These are phyloP conservation scores for Pseudogymnoascus sp. DNA, from an alignment of 2,329 filamentous ascomycete genomes.

Conservation along the genomic window DNA sequence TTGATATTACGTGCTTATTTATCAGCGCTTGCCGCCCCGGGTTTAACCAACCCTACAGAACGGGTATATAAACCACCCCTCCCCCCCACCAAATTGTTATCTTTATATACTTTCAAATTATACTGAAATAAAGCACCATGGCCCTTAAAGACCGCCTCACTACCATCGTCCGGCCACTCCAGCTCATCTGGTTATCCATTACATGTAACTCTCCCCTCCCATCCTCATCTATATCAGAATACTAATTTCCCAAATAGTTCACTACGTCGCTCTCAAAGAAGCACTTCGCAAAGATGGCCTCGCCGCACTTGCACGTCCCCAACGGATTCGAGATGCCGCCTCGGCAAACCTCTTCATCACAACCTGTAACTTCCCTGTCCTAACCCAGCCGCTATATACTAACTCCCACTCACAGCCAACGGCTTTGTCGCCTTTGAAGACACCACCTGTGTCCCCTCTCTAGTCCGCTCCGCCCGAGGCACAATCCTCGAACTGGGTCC, in stretches of 20 bases:
- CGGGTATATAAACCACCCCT: not conserved
- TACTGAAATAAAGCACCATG: not conserved
- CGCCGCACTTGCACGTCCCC: constrained; percentile 13
- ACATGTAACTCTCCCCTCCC: not conserved
- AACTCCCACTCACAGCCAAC: constrained; percentile 17
- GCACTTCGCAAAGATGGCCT: constrained; percentile 18
- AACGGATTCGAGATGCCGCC: constrained; percentile 20
- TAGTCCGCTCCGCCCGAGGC: constrained; percentile 26
- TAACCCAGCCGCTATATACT: constrained; percentile 6
- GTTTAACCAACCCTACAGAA: not conserved
- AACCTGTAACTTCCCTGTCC: constrained; percentile 17
- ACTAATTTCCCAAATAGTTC: constrained; percentile 13
- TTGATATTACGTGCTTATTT: not conserved
- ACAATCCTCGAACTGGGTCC: constrained; percentile 37
- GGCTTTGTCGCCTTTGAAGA: constrained; percentile 28
- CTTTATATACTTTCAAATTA: not conserved
- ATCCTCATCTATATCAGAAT: not conserved
- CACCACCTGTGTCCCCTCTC: constrained; percentile 28
- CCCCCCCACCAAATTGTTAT: not conserved
- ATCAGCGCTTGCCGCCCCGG: not conserved
- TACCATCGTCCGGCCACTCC: not conserved
- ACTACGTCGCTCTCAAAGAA: constrained; percentile 18
- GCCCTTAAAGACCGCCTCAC: not conserved
- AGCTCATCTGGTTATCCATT: not conserved
- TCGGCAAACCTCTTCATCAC: constrained; percentile 18